Conservation (phyloP, 2,329 filamentous ascomycete species). For the Trichoderma sp. region DNA sequence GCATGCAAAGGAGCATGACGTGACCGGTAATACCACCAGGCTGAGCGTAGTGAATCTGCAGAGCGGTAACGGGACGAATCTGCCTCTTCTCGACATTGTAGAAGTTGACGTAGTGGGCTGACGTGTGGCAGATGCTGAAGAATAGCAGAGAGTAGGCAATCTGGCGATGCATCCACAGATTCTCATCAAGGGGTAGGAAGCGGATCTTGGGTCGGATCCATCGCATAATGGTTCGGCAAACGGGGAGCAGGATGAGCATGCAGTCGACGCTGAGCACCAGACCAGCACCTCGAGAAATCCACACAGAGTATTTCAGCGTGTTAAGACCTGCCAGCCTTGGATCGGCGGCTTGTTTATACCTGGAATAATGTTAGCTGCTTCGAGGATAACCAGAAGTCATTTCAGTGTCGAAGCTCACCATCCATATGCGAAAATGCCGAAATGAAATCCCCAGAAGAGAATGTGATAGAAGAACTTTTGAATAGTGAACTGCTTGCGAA, state of each 20-base stretch:
- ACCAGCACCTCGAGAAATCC: slow-evolving; percentile 92
- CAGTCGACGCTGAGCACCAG: slow-evolving; percentile 80
- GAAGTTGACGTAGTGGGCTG: slow-evolving; percentile 95
- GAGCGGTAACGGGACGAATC: slow-evolving; percentile 72
- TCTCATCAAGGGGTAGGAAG: slow-evolving; percentile 93
- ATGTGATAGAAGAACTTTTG: slow-evolving; percentile 76
- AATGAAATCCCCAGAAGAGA: slow-evolving; percentile 77
- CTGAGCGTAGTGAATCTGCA: slow-evolving; percentile 89
- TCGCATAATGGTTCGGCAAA: slow-evolving; percentile 87
- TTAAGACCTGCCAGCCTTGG: slow-evolving; percentile 73
- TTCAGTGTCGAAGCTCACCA: slow-evolving; percentile 59
- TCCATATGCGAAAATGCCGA: slow-evolving; percentile 75
- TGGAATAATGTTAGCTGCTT: slow-evolving; percentile 34
- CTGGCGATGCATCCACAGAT: slow-evolving; percentile 94
- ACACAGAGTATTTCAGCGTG: slow-evolving; percentile 80
- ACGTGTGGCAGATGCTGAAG: slow-evolving; percentile 74
- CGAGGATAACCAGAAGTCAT: not conserved
- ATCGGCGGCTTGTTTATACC: slow-evolving; percentile 75
- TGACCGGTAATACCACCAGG: slow-evolving; percentile 92
- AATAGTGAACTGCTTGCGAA: slow-evolving; percentile 64
- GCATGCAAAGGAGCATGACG: slow-evolving; percentile 98
- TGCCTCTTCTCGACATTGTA: slow-evolving; percentile 89
- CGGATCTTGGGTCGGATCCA: slow-evolving; percentile 81
- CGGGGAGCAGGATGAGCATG: slow-evolving; percentile 85
- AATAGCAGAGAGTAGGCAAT: slow-evolving; percentile 84